Evolutionary conservation across 371 early-diverging fungal species (phyloP), one percentile per base, ranked within the genome.

Genomic region (Capniomyces stellatus): DNA sequence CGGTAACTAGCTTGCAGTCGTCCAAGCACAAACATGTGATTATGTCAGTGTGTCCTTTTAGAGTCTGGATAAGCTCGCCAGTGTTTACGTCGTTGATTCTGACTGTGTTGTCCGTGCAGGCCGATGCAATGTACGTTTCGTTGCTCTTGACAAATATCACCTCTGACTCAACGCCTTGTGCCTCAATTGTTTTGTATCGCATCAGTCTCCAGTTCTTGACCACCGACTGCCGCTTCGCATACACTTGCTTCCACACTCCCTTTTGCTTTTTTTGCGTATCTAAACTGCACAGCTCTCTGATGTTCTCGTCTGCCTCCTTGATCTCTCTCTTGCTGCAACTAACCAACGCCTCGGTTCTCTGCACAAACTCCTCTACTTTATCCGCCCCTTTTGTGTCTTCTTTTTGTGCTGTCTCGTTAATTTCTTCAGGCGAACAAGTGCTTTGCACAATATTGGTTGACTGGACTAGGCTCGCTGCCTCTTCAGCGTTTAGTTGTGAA

Each of bases 21-120:
- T 87, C 86, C 60, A 88, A 87, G 52, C 86, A 91, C 4, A 96
- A 73, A 1, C 85, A 85, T 1, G 91, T 75, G 0, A 98, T 83
- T 21, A 84, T 81, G 58, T 72, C 73, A 8, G 82, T 78, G 71
- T 98, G 98, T 0, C 96, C 99, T 12, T 60, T 69, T 13, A 92
- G 66, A 3, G 75, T 70, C 8, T 76, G 76, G 22, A 85, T 67
- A 43, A 75, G 64, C 58, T 81, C 75, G 13, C 85, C 81, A 0
- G 86, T 82, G 52, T 87, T 81, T 2, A 81, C 58, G 56, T 81
- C 74, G 90, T 90, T 90, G 19, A 89, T 77, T 19, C 81, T 75
- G 42, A 89, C 73, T 0, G 84, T 80, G 58, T 75, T 75, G 64
- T 91, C 92, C 57, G 82, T 85, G 15, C 85, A 84, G 35, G 89